These are phyloP conservation scores for Ophiognomonia clavigignenti-juglandacearum DNA, from an alignment of 2,329 filamentous ascomycete species.

Conservation along the genomic window DNA sequence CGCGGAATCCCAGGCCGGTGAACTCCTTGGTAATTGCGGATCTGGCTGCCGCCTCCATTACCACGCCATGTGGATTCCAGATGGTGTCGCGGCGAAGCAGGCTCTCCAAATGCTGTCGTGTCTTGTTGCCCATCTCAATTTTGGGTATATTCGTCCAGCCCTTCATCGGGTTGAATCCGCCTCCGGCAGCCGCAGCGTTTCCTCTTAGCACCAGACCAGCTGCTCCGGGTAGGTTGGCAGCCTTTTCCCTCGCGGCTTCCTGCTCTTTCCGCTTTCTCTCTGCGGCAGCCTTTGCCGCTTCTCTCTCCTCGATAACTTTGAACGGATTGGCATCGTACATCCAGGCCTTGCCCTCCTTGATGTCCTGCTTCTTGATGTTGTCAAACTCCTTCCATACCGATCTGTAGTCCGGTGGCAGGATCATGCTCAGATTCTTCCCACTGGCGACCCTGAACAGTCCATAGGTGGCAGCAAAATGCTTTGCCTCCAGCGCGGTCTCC, in stretches of 20 bases:
- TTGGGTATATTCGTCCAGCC: conserved; percentile 83
- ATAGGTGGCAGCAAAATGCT: conserved; percentile 90
- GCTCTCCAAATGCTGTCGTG: conserved; percentile 72
- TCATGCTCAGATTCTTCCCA: conserved; percentile 94
- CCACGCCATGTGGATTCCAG: conserved; percentile 80
- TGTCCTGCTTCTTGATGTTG: conserved; percentile 73
- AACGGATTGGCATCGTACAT: conserved; percentile 97
- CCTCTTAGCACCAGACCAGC: conserved; percentile 50
- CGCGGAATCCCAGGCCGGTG: conserved; percentile 75
- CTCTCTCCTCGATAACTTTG: conserved; percentile 69
- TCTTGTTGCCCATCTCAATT: conserved; percentile 85
- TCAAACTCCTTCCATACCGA: conserved; percentile 90
- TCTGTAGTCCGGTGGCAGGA: conserved; percentile 84
- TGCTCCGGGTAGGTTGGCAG: conserved; percentile 56
- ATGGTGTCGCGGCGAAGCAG: conserved; percentile 72
- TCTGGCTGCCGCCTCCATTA: conserved; percentile 55
- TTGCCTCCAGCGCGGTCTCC: conserved; percentile 80
- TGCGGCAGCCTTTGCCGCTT: conserved; percentile 68
- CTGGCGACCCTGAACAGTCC: conserved; percentile 87
- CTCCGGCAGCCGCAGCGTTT: conserved; percentile 28
- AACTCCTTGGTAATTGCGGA: conserved; percentile 67
- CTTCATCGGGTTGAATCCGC: conserved; percentile 50
- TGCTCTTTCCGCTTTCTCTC: conserved; percentile 77
- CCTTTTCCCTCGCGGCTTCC: conserved; percentile 63
- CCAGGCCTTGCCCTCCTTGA: conserved; percentile 75